These are phyloP conservation scores for Microdochium bolleyi DNA, from an alignment of 2,329 filamentous ascomycete genomes.

Conservation along the genomic window DNA sequence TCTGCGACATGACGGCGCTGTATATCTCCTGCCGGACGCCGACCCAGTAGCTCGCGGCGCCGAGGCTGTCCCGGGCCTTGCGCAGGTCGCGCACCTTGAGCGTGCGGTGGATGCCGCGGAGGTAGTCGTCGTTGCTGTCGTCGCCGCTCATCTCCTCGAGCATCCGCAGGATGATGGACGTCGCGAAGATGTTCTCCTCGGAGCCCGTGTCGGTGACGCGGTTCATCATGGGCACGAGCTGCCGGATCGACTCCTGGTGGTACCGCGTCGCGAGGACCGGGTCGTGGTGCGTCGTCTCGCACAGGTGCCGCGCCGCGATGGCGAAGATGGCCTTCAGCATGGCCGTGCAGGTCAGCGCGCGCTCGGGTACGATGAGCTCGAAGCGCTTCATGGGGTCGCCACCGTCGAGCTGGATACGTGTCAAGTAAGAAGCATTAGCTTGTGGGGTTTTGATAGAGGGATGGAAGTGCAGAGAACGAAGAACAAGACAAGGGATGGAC, in stretches of 20 bases:
- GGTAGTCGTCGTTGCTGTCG: conserved; percentile 1
- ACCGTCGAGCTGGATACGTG: neutral
- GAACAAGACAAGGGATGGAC: neutral
- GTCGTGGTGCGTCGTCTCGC: neutral
- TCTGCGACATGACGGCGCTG: conserved; percentile 14
- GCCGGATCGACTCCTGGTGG: neutral
- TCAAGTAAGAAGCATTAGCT: no score
- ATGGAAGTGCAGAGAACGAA: neutral
- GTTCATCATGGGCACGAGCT: conserved; percentile 1
- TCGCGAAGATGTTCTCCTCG: conserved; percentile 44
- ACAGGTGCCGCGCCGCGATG: neutral
- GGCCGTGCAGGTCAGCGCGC: neutral
- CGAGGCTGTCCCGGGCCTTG: conserved; percentile 14
- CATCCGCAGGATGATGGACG: conserved; percentile 47
- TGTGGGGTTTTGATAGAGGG: neutral
- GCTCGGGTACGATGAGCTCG: neutral
- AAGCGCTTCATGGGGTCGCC: neutral
- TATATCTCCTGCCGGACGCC: conserved; percentile 29
- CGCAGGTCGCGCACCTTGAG: neutral
- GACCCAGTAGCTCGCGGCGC: conserved; percentile 27
- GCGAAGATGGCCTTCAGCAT: neutral
- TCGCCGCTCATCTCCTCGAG: conserved; percentile 41
- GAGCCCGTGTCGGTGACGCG: conserved; percentile 22
- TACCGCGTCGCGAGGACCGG: neutral
- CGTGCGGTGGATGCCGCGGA: neutral